These are phyloP conservation scores for Cardamine chenopodiifolia DNA, from an alignment of 345 rosid genomes.

Conservation along the genomic window DNA sequence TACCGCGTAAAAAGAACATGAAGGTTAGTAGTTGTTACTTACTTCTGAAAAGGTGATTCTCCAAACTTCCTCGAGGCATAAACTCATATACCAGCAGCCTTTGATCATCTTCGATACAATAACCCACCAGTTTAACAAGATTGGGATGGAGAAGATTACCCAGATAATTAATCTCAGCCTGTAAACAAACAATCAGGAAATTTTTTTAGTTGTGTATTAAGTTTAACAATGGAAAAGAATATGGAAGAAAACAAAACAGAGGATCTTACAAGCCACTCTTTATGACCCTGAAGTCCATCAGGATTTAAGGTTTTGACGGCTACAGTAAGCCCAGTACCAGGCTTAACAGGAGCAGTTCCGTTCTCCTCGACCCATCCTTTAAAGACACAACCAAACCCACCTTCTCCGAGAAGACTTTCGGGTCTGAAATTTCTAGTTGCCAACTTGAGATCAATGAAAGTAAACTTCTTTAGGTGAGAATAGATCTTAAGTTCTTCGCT, in stretches of 20 bases:
- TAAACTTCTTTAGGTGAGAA: constrained; percentile 75
- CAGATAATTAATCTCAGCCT: constrained; percentile 77
- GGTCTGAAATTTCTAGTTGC: constrained; percentile 98
- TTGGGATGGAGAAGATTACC: constrained; percentile 65
- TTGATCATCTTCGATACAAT: constrained; percentile 69
- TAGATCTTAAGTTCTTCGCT: constrained; percentile 93
- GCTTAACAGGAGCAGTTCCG: constrained; percentile 97
- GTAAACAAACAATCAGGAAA: constrained; percentile 37
- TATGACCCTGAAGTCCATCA: constrained; percentile 99
- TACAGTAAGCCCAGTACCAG: constrained; percentile 96
- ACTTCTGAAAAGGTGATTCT: constrained; percentile 70
- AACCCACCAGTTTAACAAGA: constrained; percentile 62
- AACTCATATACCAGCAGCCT: constrained; percentile 67
- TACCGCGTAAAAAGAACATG: not conserved
- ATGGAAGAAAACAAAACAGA: constrained; percentile 10
- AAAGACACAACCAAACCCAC: constrained; percentile 99
- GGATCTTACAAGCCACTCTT: constrained; percentile 92
- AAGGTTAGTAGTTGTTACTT: constrained; percentile 25
- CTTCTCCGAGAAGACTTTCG: constrained; percentile 96
- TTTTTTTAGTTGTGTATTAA: constrained; percentile 12
- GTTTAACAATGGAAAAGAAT: not conserved
- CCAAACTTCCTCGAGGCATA: constrained; percentile 77
- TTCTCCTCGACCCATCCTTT: constrained; percentile 99
- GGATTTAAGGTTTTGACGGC: constrained; percentile 97
- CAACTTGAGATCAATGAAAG: constrained; percentile 87